Evolutionary conservation across 2,329 filamentous ascomycete species (phyloP).

Genomic region (Fusarium avenaceum): DNA sequence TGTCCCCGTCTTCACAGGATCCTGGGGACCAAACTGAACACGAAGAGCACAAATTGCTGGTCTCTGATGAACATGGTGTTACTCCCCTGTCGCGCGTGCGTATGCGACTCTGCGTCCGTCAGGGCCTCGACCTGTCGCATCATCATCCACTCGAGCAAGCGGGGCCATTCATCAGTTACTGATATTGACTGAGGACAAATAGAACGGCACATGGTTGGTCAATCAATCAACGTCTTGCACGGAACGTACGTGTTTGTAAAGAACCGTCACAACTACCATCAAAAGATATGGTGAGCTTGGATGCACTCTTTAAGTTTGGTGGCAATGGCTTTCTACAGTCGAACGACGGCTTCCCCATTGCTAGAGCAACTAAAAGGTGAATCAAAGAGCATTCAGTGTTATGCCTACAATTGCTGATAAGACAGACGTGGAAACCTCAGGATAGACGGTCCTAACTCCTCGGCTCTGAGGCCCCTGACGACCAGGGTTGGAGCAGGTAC

Average conservation of each 20-base stretch:
- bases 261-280: not conserved
- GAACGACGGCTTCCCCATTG: not conserved
- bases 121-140: conserved; percentile 49
- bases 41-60: conserved; percentile 41
- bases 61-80: conserved; percentile 41
- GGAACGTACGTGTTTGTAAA: not conserved
- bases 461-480: conserved; percentile 43
- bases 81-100: conserved; percentile 44
- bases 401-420: conserved; percentile 17
- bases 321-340: not conserved
- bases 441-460: conserved; percentile 49
- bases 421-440: conserved; percentile 34
- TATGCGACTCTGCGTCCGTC: conserved; percentile 16
- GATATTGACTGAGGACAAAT: conserved; percentile 33
- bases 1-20: conserved; percentile 31
- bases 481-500: conserved; percentile 35
- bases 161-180: conserved; percentile 29
- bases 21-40: conserved; percentile 47
- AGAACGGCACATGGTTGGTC: conserved; percentile 27
- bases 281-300: not conserved
- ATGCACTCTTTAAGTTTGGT: not conserved
- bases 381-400: not conserved
- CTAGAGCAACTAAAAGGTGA: not conserved
- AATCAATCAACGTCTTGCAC: conserved; percentile 1
- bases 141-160: conserved; percentile 45